Base-by-base conservation (phyloP, 2,329 filamentous ascomycete genomes). In the Fusarium robinianum region DNA sequence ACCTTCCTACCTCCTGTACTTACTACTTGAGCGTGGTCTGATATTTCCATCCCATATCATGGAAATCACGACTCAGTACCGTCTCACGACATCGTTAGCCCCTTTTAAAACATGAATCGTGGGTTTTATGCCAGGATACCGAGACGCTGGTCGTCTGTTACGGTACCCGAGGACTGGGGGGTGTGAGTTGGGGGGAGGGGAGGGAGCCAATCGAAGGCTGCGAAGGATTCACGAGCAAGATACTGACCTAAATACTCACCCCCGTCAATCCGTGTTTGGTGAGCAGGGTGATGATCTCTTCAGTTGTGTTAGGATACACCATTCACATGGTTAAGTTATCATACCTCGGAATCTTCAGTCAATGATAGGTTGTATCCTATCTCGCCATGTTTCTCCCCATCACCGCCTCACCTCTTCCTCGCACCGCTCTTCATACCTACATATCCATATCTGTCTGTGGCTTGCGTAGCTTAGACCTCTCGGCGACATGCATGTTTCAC, bases 401-500 rank as follows among this genome's bases (percentile, higher is more conserved):
- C 22, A 41, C 18, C 22, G 16, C 23, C n/a, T n/a, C 14, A 27
- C 19, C 24, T n/a, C 12, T 19, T n/a, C 21, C 21, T 23, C 9
- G 15, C 19, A 25, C 29, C n/a, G n/a, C n/a, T n/a, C n/a, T n/a
- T n/a, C n/a, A n/a, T n/a, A n/a, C n/a, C n/a, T n/a, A n/a, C n/a
- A n/a, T n/a, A n/a, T n/a, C n/a, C n/a, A n/a, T n/a, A n/a, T n/a
- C n/a, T n/a, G n/a, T n/a, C n/a, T n/a, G 41, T 52, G 40, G 43
- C 45, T 55, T 46, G 42, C 37, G 36, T 24, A 33, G 18, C 19
- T 21, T 36, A 19, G 31, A 45, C 18, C 30, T n/a, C 32, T 53
- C 32, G 35, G 40, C 40, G 37, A 34, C 42, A 60, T 60, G 55
- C 47, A 55, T 55, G 50, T 60, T 55, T 51, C 41, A 53, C 52